Conservation (phyloP, 2,329 filamentous ascomycete species). For the Fusarium newnesense region DNA sequence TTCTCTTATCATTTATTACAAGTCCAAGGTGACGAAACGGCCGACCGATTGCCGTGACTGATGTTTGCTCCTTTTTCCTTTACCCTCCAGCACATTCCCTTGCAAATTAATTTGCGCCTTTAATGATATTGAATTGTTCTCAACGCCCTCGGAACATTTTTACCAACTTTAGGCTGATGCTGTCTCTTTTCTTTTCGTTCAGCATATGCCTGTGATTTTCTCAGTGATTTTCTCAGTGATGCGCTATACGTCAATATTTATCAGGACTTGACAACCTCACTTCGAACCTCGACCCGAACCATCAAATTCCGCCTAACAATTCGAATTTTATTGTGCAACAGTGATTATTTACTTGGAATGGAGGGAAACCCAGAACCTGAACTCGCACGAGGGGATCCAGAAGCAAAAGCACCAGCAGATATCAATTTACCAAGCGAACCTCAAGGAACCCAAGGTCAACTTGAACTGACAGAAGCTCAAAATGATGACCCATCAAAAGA, state of each 20-base stretch:
- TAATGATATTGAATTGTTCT: conserved; percentile 19
- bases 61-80: conserved; percentile 12
- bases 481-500: conserved; percentile 18
- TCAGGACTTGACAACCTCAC: conserved; percentile 8
- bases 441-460: conserved; percentile 10
- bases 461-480: conserved; percentile 3
- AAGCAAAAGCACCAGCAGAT: conserved; percentile 10
- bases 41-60: conserved; percentile 23
- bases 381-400: conserved; percentile 18
- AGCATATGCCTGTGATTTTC: background rate
- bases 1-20: conserved; percentile 36
- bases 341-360: conserved; percentile 37
- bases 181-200: background rate
- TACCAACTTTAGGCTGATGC: background rate
- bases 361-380: conserved; percentile 41
- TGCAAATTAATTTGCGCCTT: conserved; percentile 10
- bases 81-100: conserved; percentile 13
- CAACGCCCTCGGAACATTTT: background rate
- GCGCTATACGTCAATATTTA: conserved; percentile 10
- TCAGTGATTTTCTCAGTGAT: conserved; percentile 19
- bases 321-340: conserved; percentile 15
- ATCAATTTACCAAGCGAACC: conserved; percentile 6
- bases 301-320: conserved; percentile 1
- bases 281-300: conserved; percentile 6
- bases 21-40: conserved; percentile 10